Evolutionary conservation across 2,329 filamentous ascomycete genomes (phyloP), one percentile per base, ranked within the genome.

Genomic region (Neopestalotiopsis sp.): DNA sequence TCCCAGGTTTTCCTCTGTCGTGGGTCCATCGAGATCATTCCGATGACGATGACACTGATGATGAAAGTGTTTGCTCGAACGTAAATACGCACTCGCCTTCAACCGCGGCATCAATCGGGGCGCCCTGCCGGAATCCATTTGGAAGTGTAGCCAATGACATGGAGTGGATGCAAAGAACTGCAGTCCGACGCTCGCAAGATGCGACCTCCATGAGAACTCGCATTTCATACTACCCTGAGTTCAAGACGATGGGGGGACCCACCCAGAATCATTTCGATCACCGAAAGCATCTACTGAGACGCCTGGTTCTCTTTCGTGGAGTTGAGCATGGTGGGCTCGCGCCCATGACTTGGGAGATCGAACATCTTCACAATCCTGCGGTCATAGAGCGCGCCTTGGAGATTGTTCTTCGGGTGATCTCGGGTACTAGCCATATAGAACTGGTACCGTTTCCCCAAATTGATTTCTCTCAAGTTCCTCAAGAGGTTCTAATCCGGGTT

Each of bases 391-490:
- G 75, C 13, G 76, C 75, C 0, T 70, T 78, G 30, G 76, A 78
- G 52, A 69, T 77, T 13, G 72, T 72, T 68, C 69, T 78, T 1
- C 74, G 75, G 4, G 71, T 76, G 4, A 69, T 72, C 1, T 70
- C 75, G 0, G 74, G 75, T 3, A 64, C 75, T 0, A 59, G 62
- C 1, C 65, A 68, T 6, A 69, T 77, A 7, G 69, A 69, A 2
- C 76, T 78, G 73, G 66, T 78, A 1, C 76, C 76, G 0, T 69
- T 72, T 5, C 76, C 76, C 0, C 70, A 74, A 34, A 75, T 76
- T 42, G 69, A 76, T 45, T 67, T 77, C 40, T 72, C 71, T 1
- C 5, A 17, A 52, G n/a, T 52, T 1, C 45, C 45, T 17, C 9
- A 20, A 3, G 17, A 52, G 17, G 45, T 52, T n/a, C 17, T 52